phyloP scores from a whole-genome alignment of 2,329 filamentous ascomycete genomes.

The Aspergillus japonicus region DNA sequence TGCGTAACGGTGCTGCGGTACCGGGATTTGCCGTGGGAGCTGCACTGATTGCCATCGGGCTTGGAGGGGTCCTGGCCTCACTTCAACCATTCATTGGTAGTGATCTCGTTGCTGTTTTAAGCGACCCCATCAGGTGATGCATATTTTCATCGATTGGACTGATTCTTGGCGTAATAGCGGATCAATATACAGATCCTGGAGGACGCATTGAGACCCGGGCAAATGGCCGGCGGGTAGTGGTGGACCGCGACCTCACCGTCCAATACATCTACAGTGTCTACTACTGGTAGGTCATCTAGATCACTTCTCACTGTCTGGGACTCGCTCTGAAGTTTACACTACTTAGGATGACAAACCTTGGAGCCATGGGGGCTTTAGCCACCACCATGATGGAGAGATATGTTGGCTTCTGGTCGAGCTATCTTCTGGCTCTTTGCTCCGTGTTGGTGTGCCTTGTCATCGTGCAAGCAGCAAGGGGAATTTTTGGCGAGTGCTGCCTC shows the following conservation, averaged over 20 bases:
- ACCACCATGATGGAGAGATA: constrained; percentile 21
- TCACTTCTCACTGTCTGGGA: background rate
- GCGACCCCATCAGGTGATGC: too few relatives aligned
- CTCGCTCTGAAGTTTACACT: background rate
- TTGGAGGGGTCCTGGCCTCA: constrained; percentile 38
- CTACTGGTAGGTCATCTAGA: constrained; percentile 32
- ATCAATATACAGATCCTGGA: background rate
- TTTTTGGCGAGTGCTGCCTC: background rate
- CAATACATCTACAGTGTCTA: constrained; percentile 42
- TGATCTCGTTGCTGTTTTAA: background rate
- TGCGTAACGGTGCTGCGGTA: constrained; percentile 13
- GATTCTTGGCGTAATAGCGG: background rate
- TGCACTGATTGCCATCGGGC: constrained; percentile 40
- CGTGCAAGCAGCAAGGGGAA: constrained; percentile 8
- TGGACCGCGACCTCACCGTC: constrained; percentile 33
- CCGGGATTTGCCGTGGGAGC: constrained; percentile 30
- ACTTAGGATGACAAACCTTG: constrained; percentile 19
- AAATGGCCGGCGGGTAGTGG: constrained; percentile 35
- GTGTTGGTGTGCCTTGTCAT: constrained; percentile 13
- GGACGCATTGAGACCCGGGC: background rate
- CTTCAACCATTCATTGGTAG: constrained; percentile 36
- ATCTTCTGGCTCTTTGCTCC: constrained; percentile 18
- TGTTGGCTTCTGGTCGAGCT: constrained; percentile 20
- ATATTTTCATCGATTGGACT: background rate
- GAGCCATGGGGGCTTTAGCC: constrained; percentile 11